phyloP scores from a whole-genome alignment of 2,329 filamentous ascomycete genomes.

The Uncinocarpus reesii region DNA sequence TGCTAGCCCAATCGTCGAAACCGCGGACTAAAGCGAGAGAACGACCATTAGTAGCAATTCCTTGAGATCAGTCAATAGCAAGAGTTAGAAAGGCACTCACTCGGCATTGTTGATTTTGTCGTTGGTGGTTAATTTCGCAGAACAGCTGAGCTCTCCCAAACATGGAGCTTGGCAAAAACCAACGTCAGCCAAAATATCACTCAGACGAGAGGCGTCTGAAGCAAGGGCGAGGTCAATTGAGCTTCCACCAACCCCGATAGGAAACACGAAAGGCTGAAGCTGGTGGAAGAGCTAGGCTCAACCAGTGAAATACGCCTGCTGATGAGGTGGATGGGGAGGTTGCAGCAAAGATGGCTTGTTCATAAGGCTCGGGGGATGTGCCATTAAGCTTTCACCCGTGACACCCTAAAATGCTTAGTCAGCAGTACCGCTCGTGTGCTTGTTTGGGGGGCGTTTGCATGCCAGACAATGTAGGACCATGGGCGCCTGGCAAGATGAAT shows the following conservation, averaged over 20 bases:
- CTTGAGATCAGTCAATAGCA: not conserved
- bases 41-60: not conserved
- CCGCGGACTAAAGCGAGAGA: conserved; percentile 33
- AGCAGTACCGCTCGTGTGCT: conserved; percentile 1
- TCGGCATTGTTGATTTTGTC: conserved; percentile 4
- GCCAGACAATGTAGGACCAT: too few species aligned
- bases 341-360: conserved; percentile 1
- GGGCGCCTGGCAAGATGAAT: too few species aligned
- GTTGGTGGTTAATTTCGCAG: not conserved
- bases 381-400: conserved; percentile 8
- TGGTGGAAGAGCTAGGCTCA: conserved; percentile 5
- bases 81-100: not conserved
- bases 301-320: conserved; percentile 1
- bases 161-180: not conserved
- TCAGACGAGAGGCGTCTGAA: not conserved
- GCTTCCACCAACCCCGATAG: not conserved
- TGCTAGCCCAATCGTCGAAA: conserved; percentile 49
- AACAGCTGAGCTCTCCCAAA: conserved; percentile 1
- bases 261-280: not conserved
- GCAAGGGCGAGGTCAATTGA: not conserved
- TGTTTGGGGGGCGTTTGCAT: too few species aligned
- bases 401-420: conserved; percentile 5
- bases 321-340: not conserved
- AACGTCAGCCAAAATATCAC: not conserved
- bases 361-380: conserved; percentile 1